These are phyloP conservation scores for Prunella vulgaris DNA, from an alignment of 257 asterid species.

Conservation along the genomic window DNA sequence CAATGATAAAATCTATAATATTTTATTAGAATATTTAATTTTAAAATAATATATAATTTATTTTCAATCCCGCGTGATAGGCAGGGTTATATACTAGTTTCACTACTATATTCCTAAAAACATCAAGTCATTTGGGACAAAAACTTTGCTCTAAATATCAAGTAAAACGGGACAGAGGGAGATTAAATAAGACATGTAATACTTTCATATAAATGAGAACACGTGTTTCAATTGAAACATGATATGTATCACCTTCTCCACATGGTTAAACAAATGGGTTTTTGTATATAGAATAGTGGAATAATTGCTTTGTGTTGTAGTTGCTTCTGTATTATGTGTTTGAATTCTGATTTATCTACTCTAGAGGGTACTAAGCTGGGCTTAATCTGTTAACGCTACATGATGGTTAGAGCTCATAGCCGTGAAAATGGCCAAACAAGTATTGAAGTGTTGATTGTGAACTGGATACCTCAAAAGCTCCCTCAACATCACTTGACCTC, in stretches of 20 bases:
- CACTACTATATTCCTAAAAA: not conserved
- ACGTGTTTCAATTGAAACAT: not conserved
- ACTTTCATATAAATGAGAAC: not conserved
- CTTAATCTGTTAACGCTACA: not conserved
- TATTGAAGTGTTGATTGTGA: not conserved
- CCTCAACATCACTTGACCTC: not conserved
- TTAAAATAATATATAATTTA: no score
- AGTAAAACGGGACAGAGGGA: not conserved
- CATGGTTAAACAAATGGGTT: not conserved
- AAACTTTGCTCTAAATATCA: not conserved
- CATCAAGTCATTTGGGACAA: not conserved
- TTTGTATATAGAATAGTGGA: no score
- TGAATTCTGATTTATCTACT: not conserved
- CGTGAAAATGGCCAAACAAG: not conserved
- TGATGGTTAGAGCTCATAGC: not conserved
- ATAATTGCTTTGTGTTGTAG: not conserved
- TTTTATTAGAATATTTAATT: no score
- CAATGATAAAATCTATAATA: no score
- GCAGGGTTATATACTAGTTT: no score
- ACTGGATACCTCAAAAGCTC: not conserved
- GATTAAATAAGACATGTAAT: not conserved
- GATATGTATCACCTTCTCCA: not conserved
- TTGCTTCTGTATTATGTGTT: not conserved
- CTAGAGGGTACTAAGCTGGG: not conserved
- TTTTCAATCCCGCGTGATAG: no score